phyloP scores from a whole-genome alignment of 2,329 filamentous ascomycete genomes.

The Penicillium aurantiogriseum region DNA sequence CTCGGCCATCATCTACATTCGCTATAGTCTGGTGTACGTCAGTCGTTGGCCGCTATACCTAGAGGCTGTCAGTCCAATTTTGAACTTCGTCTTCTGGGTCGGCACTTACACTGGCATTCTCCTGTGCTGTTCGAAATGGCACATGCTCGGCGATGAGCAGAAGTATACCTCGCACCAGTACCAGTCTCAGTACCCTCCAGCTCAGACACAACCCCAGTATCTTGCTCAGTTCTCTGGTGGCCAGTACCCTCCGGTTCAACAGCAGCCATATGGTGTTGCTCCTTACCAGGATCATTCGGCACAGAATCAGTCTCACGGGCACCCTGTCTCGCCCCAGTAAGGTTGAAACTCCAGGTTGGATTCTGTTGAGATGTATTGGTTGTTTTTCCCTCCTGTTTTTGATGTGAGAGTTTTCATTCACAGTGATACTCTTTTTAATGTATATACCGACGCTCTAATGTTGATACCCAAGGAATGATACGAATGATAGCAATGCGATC shows the following conservation, averaged over 20 bases:
- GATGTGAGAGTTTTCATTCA: not conserved
- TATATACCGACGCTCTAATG: not conserved
- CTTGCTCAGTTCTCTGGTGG: not conserved
- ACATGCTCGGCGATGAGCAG: constrained; percentile 4
- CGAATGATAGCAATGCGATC: not conserved
- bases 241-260: not conserved
- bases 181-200: not conserved
- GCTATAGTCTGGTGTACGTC: constrained; percentile 7
- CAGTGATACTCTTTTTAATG: not conserved
- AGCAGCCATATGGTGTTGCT: constrained; percentile 1
- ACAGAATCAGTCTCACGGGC: not conserved
- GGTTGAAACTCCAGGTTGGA: not conserved
- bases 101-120: constrained; percentile 23
- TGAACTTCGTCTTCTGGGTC: constrained; percentile 21
- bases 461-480: not conserved
- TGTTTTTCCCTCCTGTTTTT: not conserved
- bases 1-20: constrained; percentile 14
- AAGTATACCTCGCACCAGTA: constrained; percentile 2
- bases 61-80: not conserved
- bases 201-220: not conserved
- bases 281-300: not conserved
- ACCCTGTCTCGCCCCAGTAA: not conserved
- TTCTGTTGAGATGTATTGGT: not conserved
- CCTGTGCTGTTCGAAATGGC: constrained; percentile 21
- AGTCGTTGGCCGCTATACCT: constrained; percentile 13